These are phyloP conservation scores for Colletotrichum abscissum DNA, from an alignment of 2,329 filamentous ascomycete species.

Conservation along the genomic window DNA sequence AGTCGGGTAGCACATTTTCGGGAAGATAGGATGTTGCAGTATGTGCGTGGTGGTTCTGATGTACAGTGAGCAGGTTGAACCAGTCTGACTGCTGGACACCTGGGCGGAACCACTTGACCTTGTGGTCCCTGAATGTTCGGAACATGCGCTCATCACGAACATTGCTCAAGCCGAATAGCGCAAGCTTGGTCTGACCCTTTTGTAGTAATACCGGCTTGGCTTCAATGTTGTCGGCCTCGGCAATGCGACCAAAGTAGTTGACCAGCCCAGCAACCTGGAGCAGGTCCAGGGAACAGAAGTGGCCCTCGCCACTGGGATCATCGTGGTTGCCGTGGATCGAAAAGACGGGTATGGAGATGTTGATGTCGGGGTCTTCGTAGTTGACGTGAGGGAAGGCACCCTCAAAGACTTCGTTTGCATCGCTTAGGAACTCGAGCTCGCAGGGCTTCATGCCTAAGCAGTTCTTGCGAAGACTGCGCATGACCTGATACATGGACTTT, in stretches of 20 bases:
- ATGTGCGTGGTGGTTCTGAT: slow-evolving; percentile 95
- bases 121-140: slow-evolving; percentile 90
- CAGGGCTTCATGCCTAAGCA: slow-evolving; percentile 96
- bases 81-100: slow-evolving; percentile 84
- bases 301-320: slow-evolving; percentile 95
- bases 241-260: slow-evolving; percentile 95
- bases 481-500: slow-evolving; percentile 97
- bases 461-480: slow-evolving; percentile 92
- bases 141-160: slow-evolving; percentile 96
- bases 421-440: slow-evolving; percentile 92
- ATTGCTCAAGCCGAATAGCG: slow-evolving; percentile 94
- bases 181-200: slow-evolving; percentile 92
- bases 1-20: slow-evolving; percentile 91
- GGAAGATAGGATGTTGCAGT: slow-evolving; percentile 94
- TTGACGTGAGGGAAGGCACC: slow-evolving; percentile 94
- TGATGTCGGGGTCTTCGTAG: slow-evolving; percentile 97
- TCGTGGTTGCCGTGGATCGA: slow-evolving; percentile 99
- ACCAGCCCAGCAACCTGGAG: slow-evolving; percentile 90
- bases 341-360: slow-evolving; percentile 96
- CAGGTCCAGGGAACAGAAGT: slow-evolving; percentile 89
- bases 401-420: slow-evolving; percentile 90
- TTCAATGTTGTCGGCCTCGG: slow-evolving; percentile 92
- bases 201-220: slow-evolving; percentile 93
- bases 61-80: slow-evolving; percentile 96
- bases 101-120: slow-evolving; percentile 93